Evolutionary conservation across 352 stramenopile genomes (phyloP).

Genomic region (Globisporangium parvum): DNA sequence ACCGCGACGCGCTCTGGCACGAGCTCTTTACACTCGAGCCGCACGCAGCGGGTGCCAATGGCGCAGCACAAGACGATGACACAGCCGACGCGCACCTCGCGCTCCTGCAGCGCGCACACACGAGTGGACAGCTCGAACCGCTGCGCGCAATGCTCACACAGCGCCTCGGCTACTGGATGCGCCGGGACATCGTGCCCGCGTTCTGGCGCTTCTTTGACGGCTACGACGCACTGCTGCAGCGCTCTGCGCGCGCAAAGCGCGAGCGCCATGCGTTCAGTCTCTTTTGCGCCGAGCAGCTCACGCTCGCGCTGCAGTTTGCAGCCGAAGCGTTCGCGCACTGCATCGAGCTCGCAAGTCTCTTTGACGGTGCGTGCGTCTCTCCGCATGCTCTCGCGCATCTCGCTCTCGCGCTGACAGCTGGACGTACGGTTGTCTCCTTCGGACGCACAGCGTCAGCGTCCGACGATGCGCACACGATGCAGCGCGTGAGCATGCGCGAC

Average conservation of each 20-base stretch:
- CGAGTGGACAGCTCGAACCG: constrained; percentile 26
- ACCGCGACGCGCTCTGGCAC: constrained; percentile 55
- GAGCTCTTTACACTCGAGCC: constrained; percentile 65
- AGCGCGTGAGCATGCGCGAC: constrained; percentile 32
- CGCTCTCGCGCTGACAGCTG: too few relatives aligned
- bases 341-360: constrained; percentile 54
- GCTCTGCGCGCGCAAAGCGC: constrained; percentile 12
- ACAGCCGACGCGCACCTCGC: constrained; percentile 18
- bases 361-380: constrained; percentile 20
- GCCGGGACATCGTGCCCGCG: constrained; percentile 44
- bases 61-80: neutral
- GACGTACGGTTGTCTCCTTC: too few relatives aligned
- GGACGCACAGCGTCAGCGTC: neutral
- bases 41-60: constrained; percentile 4
- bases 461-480: neutral
- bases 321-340: constrained; percentile 67
- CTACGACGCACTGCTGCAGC: constrained; percentile 15
- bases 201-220: constrained; percentile 63
- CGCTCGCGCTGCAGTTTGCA: constrained; percentile 62
- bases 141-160: constrained; percentile 58
- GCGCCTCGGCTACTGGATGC: constrained; percentile 57
- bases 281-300: constrained; percentile 60
- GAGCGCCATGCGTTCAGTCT: constrained; percentile 29
- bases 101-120: constrained; percentile 31
- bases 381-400: neutral